These are phyloP conservation scores for Amylostereum chailletii DNA, from an alignment of 1,284 basidiomycete genomes.

Conservation along the genomic window DNA sequence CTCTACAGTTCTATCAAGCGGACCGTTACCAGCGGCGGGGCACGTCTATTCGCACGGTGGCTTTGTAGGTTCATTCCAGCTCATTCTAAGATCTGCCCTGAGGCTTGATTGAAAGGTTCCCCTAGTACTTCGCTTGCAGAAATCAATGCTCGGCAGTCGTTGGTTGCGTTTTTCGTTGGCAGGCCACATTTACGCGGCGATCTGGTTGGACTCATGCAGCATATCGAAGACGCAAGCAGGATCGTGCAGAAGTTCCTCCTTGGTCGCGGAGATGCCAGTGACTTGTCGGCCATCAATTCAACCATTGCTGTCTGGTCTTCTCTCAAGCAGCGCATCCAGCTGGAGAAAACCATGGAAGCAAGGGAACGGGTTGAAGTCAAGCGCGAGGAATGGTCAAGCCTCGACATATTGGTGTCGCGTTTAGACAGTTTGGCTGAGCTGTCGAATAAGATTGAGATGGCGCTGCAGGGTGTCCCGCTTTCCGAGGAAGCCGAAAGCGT, in stretches of 20 bases:
- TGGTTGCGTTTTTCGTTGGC: constrained; percentile 71
- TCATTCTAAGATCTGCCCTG: background rate
- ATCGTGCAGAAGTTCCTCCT: constrained; percentile 75
- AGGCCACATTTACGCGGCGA: constrained; percentile 65
- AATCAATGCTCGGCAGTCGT: constrained; percentile 68
- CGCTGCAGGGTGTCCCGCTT: constrained; percentile 33
- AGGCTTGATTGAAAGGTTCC: constrained; percentile 42
- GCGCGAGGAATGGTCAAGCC: constrained; percentile 40
- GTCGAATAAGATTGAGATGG: constrained; percentile 47
- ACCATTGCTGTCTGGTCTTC: constrained; percentile 52
- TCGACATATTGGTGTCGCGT: constrained; percentile 47
- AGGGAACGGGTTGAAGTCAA: constrained; percentile 25
- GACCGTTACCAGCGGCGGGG: constrained; percentile 76
- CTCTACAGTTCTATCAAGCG: constrained; percentile 72
- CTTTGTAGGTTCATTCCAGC: constrained; percentile 46
- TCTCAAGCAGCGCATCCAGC: constrained; percentile 38
- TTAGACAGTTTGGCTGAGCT: constrained; percentile 52
- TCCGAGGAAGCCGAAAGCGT: constrained; percentile 16
- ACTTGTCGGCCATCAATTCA: constrained; percentile 55
- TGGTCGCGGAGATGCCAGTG: constrained; percentile 58
- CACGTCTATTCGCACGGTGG: constrained; percentile 68
- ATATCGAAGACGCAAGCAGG: constrained; percentile 67
- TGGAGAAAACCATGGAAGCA: constrained; percentile 48
- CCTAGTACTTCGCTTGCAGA: constrained; percentile 73
- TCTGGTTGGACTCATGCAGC: constrained; percentile 47